Percentiles rank a stretch among this genome's conserved stretches.
phyloP scores from a whole-genome alignment of 106 monocot genomes.

The Posidonia australis region DNA sequence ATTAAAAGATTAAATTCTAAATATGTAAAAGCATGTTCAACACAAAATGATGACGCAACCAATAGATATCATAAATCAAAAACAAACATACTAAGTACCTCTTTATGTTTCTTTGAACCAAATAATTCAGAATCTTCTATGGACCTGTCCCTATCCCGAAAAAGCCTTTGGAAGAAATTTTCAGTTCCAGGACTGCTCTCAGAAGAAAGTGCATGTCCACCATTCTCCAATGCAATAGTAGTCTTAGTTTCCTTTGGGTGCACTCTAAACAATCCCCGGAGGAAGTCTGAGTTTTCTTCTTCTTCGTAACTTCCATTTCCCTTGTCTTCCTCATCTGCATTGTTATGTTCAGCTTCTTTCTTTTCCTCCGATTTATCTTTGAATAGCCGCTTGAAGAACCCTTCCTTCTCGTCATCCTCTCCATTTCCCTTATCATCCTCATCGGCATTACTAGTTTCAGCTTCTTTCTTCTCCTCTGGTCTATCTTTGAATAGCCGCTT shows the following conservation, averaged over 20 bases:
- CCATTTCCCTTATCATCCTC: slow-evolving; percentile 31
- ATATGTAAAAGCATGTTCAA: too few relatives aligned
- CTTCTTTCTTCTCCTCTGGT: slow-evolving; percentile 6
- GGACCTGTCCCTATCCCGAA: slow-evolving; percentile 87
- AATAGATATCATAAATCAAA: not conserved
- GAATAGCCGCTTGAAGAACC: slow-evolving; percentile 63
- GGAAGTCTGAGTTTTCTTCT: slow-evolving; percentile 77
- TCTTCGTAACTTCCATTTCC: slow-evolving; percentile 32
- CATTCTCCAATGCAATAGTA: slow-evolving; percentile 28
- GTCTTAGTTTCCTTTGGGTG: slow-evolving; percentile 71
- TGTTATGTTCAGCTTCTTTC: slow-evolving; percentile 31
- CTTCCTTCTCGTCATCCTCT: slow-evolving; percentile 51
- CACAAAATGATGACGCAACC: too few relatives aligned
- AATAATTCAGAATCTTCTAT: slow-evolving; percentile 91
- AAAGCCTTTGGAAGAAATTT: slow-evolving; percentile 74
- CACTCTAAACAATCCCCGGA: slow-evolving; percentile 75
- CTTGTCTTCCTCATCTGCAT: slow-evolving; percentile 24
- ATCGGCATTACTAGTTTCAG: slow-evolving; percentile 3
- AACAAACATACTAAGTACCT: slow-evolving; percentile 26
- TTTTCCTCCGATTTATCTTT: slow-evolving; percentile 84
- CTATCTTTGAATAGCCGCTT: slow-evolving; percentile 9
- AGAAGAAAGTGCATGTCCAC: slow-evolving; percentile 18
- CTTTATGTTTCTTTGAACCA: slow-evolving; percentile 60
- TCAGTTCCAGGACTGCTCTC: slow-evolving; percentile 93
- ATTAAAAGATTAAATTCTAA: too few relatives aligned